Evolutionary conservation across 2,329 filamentous ascomycete species (phyloP), one percentile per base, ranked within the genome.

Genomic region (Penicillium rolfsii): DNA sequence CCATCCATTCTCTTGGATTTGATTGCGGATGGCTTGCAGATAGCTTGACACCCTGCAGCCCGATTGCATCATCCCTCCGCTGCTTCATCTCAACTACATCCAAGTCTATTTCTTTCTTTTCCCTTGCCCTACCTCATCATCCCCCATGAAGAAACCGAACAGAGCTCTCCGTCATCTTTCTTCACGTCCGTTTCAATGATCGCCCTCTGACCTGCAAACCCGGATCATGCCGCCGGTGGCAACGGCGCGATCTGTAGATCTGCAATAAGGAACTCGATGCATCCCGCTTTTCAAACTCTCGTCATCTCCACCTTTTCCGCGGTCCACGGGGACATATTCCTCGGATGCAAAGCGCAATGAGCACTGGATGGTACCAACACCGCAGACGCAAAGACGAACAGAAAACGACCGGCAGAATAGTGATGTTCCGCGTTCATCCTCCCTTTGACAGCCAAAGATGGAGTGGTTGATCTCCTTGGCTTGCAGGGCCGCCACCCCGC

Each of bases 41-140:
- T 22, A 22, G 19, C 19, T 41, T 43, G 43, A 56, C 58, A 53
- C 59, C 59, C 64, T 68, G 63, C 66, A 64, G 55, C 28, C 52
- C 3, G 41, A 66, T 68, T 66, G 64, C 64, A 68, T 66, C 63
- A 67, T 68, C 60, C 64, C 63, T 50, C 41, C 12, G 57, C 38
- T 40, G 33, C 12, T 40, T 53, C 49, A 38, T 22, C 49, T 33
- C 14, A 36, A 4, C 35, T 14, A 36, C 35, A 2, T 5, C 33
- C 7, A 6, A 12, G 22, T 28, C 14, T 11, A 22, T 1, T 33
- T 50, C 5, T 16, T 36, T 35, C 28, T 50, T 50, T 33, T 33
- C 28, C 49, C 57, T 53, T 16, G 7, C 52, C 12, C 33, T 11
- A 4, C 56, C 53, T 36, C 11, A 35, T 52, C 52, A 43, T 28